Evolutionary conservation across 2,329 filamentous ascomycete species (phyloP), one percentile per base, ranked within the genome.

Genomic region (Apiospora pterosperma): DNA sequence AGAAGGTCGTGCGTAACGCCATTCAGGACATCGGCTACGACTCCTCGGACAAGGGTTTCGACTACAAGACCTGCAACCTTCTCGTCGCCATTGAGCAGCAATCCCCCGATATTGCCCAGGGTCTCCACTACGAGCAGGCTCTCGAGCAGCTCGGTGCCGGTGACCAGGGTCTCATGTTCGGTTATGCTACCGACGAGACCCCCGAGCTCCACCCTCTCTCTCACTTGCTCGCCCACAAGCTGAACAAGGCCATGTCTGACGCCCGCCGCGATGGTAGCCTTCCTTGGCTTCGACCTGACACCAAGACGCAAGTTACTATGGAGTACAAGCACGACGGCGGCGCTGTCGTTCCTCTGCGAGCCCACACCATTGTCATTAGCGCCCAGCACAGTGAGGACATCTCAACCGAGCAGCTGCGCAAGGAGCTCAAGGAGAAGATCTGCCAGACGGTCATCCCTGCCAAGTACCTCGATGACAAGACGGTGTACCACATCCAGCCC

Each of bases 151-250:
- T 99, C 71, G 96, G 96, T 82, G 96, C 96, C 69, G 96, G 96
- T 91, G 96, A 99, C 84, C 96, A 99, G 87, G 96, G 96, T 87
- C 97, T 99, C 87, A 99, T 99, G 96, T 99, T 99, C 83, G 96
- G 96, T 76, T 99, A 99, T 88, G 96, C 96, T 81, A 97, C 96
- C 76, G 96, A 99, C 77, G 96, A 99, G 88, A 98, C 96, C 75
- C 94, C 95, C 68, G 96, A 99, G 85, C 88, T 97, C 74, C 92
- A 98, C 79, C 96, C 96, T 72, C 86, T 99, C 76, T 98, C 95
- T 76, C 87, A 98, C 73, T 88, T 95, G 76, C 89, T 98, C 77
- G 91, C 96, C 76, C 96, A 99, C 89, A 93, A 94, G 87, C 92
- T 99, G 75, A 99, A 99, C 85, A 87, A 90, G 78, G 93, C 93